A percentile compares a stretch with the other conserved stretches of the same genome.
Conservation (phyloP, 1,284 basidiomycete species). For the Cryptococcus hybrid region DNA sequence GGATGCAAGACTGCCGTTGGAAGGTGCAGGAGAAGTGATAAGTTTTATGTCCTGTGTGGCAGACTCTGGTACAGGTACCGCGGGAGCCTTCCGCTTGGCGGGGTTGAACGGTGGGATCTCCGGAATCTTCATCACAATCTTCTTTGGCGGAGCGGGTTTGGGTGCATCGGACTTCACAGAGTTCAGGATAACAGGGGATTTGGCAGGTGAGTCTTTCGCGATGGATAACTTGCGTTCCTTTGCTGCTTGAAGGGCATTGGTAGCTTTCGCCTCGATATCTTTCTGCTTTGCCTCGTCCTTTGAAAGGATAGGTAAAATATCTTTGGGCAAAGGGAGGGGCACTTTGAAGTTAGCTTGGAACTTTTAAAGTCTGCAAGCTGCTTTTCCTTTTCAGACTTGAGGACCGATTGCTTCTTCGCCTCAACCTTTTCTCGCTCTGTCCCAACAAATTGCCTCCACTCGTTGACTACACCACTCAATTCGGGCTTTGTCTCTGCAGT, state of each 20-base stretch:
- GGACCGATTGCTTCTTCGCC: slow-evolving; percentile 83
- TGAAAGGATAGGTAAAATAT: slow-evolving; percentile 85
- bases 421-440: slow-evolving; percentile 82
- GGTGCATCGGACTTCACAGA: slow-evolving; percentile 23
- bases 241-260: slow-evolving; percentile 59
- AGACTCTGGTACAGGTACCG: slow-evolving; percentile 40
- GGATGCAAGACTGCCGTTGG: slow-evolving; percentile 29
- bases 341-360: slow-evolving; percentile 95
- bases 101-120: slow-evolving; percentile 91
- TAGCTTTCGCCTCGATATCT: slow-evolving; percentile 75
- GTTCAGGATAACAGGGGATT: slow-evolving; percentile 10
- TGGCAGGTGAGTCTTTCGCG: slow-evolving; percentile 9
- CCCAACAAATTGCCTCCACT: slow-evolving; percentile 84
- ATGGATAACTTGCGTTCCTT: slow-evolving; percentile 32
- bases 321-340: slow-evolving; percentile 89
- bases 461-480: slow-evolving; percentile 37
- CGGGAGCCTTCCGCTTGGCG: slow-evolving; percentile 47
- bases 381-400: slow-evolving; percentile 68
- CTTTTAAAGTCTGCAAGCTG: slow-evolving; percentile 79
- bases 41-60: slow-evolving; percentile 32
- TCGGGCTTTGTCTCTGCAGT: slow-evolving; percentile 13
- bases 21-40: slow-evolving; percentile 51
- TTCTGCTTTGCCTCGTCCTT: slow-evolving; percentile 87
- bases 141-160: slow-evolving; percentile 42
- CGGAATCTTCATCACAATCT: slow-evolving; percentile 63